Conservation (phyloP, 441 rosid species). For the Manihot esculenta region DNA sequence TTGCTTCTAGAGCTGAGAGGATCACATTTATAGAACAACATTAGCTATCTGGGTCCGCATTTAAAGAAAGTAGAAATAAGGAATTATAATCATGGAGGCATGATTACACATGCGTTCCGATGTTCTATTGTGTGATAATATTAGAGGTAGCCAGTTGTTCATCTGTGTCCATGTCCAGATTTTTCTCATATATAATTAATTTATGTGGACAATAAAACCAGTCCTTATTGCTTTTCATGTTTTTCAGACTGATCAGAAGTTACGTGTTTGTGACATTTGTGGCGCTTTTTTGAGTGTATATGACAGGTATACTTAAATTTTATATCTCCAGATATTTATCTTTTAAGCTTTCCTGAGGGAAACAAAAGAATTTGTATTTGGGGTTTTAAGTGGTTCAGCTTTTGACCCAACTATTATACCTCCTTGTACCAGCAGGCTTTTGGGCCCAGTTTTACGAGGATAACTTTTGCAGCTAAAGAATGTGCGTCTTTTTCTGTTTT, state of each 20-base stretch:
- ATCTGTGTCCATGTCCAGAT: no score
- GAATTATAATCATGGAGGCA: neutral
- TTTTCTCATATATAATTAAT: neutral
- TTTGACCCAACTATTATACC: constrained; percentile 90
- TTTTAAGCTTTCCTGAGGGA: constrained; percentile 37
- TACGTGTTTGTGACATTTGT: constrained; percentile 98
- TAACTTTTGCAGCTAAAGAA: constrained; percentile 98
- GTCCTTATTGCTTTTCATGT: constrained; percentile 11
- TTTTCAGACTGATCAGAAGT: constrained; percentile 98
- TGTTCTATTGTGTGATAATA: neutral
- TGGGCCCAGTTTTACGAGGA: constrained; percentile 99
- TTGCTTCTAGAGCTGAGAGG: neutral
- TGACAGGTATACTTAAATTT: constrained; percentile 69
- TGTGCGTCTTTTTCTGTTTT: constrained; percentile 94
- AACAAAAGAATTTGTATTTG: constrained; percentile 48
- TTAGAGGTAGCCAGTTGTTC: neutral
- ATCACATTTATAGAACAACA: neutral
- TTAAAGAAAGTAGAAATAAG: neutral
- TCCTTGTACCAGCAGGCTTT: constrained; percentile 99
- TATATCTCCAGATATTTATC: constrained; percentile 22
- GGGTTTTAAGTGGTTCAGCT: constrained; percentile 87
- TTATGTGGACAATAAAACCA: neutral
- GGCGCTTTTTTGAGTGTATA: constrained; percentile 99
- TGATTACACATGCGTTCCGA: neutral
- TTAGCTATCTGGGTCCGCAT: neutral